Conservation (phyloP, 352 stramenopile species). For the Pythium vanterpoolii region DNA sequence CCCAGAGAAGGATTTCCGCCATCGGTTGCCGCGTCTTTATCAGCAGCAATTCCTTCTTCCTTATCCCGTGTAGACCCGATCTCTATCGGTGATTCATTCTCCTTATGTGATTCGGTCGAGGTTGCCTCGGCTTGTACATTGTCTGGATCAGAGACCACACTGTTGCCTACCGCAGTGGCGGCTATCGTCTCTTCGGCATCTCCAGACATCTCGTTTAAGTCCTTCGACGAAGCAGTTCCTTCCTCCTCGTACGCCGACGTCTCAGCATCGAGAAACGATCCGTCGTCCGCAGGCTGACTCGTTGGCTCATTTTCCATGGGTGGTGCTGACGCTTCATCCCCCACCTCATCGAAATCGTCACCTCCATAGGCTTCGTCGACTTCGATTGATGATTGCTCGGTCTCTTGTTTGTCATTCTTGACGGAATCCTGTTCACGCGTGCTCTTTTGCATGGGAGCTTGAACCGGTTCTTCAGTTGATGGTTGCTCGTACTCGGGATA, state of each 20-base stretch:
- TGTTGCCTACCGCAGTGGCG: not conserved
- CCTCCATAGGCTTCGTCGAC: not conserved
- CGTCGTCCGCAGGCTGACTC: not conserved
- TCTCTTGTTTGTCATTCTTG: not conserved
- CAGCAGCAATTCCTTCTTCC: not conserved
- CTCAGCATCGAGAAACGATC: not conserved
- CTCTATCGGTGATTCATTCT: not conserved
- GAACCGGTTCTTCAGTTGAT: not conserved
- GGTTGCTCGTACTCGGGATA: not conserved
- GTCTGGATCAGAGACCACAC: not conserved
- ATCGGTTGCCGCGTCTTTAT: not conserved
- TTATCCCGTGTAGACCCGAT: not conserved
- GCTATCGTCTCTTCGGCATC: not conserved
- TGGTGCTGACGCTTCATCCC: not conserved
- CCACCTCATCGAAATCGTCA: not conserved
- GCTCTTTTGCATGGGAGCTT: not conserved
- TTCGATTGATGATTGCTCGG: not conserved
- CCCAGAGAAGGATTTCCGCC: not conserved
- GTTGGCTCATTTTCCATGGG: not conserved
- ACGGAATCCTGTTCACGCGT: not conserved
- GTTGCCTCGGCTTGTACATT: not conserved
- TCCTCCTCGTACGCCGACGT: not conserved
- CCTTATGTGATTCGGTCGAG: not conserved
- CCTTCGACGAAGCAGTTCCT: not conserved
- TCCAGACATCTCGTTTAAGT: not conserved